These are phyloP conservation scores for Fusarium sp. DNA, from an alignment of 2,329 filamentous ascomycete genomes.

Conservation along the genomic window DNA sequence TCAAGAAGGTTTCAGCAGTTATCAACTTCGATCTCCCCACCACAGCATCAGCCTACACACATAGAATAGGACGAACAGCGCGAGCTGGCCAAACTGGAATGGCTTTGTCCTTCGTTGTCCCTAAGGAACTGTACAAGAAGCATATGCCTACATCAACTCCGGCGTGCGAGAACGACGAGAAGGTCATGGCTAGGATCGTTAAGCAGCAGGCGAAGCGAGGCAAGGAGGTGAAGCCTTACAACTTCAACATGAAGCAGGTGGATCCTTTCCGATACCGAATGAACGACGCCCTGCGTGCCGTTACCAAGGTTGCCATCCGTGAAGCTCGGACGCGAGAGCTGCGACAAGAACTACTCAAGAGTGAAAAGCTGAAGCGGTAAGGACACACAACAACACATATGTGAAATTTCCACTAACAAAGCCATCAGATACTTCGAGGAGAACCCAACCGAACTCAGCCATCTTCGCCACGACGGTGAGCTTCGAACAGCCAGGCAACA, in stretches of 20 bases:
- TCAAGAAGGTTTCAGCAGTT: slow-evolving; percentile 92
- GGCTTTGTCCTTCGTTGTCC: slow-evolving; percentile 94
- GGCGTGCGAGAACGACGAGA: slow-evolving; percentile 84
- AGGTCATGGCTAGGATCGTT: slow-evolving; percentile 81
- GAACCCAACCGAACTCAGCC: slow-evolving; percentile 87
- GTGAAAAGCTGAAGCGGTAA: slow-evolving; percentile 85
- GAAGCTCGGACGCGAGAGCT: slow-evolving; percentile 91
- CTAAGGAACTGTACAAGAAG: slow-evolving; percentile 82
- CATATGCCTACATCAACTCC: slow-evolving; percentile 86
- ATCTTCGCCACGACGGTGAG: slow-evolving; percentile 91
- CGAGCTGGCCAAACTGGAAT: slow-evolving; percentile 92
- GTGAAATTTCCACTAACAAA: slow-evolving; percentile 7
- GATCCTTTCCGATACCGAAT: slow-evolving; percentile 95
- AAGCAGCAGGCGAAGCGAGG: slow-evolving; percentile 82
- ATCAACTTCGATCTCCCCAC: slow-evolving; percentile 97
- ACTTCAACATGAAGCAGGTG: slow-evolving; percentile 93
- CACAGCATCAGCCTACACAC: slow-evolving; percentile 92
- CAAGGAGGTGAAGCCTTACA: slow-evolving; percentile 87
- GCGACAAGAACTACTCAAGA: slow-evolving; percentile 88
- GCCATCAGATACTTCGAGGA: slow-evolving; percentile 83
- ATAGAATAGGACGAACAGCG: slow-evolving; percentile 93
- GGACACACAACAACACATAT: slow-evolving; percentile 1
- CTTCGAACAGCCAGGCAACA: slow-evolving; percentile 85
- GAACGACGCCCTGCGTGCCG: slow-evolving; percentile 88
- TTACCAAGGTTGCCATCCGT: slow-evolving; percentile 88